A percentile compares a stretch with the other conserved stretches of the same genome.
Conservation (phyloP, 441 rosid genomes). For the Pelargonium myrrhifolium region DNA sequence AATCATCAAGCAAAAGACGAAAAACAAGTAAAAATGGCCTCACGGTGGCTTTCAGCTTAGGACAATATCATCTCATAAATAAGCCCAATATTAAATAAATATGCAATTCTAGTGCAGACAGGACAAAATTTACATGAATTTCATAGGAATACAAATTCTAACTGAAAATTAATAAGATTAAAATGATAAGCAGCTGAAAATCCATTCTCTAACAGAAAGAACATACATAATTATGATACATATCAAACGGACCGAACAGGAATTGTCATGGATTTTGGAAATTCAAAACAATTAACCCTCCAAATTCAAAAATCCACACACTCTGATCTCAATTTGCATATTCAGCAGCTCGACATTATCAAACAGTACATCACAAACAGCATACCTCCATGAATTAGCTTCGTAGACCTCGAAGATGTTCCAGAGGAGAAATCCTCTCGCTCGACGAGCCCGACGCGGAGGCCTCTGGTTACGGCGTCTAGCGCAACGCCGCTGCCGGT, state of each 20-base stretch:
- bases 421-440: slow-evolving; percentile 93
- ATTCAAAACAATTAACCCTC: neutral
- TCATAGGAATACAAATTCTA: too few species aligned
- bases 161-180: too few species aligned
- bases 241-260: too few species aligned
- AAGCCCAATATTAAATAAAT: neutral
- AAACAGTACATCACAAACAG: neutral
- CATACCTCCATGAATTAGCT: slow-evolving; percentile 72
- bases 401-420: slow-evolving; percentile 87
- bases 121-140: neutral
- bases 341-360: neutral
- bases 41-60: neutral
- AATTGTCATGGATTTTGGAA: too few species aligned
- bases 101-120: neutral
- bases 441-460: slow-evolving; percentile 85
- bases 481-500: slow-evolving; percentile 93
- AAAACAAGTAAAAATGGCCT: too few species aligned
- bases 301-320: neutral
- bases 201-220: too few species aligned
- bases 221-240: too few species aligned
- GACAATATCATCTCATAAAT: neutral
- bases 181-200: too few species aligned
- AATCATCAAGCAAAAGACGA: neutral
- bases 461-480: slow-evolving; percentile 79
- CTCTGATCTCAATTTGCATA: neutral